Base-by-base conservation (phyloP, 169 alveolate species). In the Eimeria necatrix region DNA sequence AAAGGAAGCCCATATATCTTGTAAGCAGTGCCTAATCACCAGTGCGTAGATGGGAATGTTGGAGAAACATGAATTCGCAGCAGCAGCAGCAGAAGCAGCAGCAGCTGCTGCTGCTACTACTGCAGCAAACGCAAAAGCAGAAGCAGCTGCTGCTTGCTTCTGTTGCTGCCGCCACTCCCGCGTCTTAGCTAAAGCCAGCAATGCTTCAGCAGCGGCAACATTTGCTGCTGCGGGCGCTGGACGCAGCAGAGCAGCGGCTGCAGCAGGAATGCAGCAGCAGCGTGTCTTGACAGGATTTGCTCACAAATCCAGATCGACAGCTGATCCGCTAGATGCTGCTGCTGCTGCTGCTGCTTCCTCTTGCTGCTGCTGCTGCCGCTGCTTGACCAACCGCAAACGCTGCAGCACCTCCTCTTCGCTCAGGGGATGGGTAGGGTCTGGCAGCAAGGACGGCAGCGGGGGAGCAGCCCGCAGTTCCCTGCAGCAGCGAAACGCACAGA, bases 351-450 rank as follows among this genome's bases (percentile, higher is more conserved):
- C 81, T 71, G 81, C 61, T 48, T 76, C 81, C 81, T 24, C 49
- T 48, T 20, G 81, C 51, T 12, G 81, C 81, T 71, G 68, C 87
- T 49, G 64, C 61, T 76, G 87, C 64, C 61, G 87, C 64, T 76
- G 87, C 87, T 76, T 76, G 1, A 76, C 87, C 61, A 12, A 60
- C 41, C 49, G 87, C 64, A 76, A n/a, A 16, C 87, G 87, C 46
- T 76, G 87, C 87, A 41, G 87, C 68, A 76, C 87, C 46, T 76
- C 87, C 87, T 76, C 41, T 16, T 53, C 14, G n/a, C 61, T 18
- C 32, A 76, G 22, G 18, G 68, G 61, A 4, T 53, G 87, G 22
- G 20, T 12, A 48, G 87, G 87, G 6, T 76, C 87, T 32, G 87
- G 87, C 87, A 76, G 52, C 61, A 48, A 49, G 18, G 87, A 46